Conservation (phyloP, 1,284 basidiomycete genomes). For the Fomitiporia mediterranea region DNA sequence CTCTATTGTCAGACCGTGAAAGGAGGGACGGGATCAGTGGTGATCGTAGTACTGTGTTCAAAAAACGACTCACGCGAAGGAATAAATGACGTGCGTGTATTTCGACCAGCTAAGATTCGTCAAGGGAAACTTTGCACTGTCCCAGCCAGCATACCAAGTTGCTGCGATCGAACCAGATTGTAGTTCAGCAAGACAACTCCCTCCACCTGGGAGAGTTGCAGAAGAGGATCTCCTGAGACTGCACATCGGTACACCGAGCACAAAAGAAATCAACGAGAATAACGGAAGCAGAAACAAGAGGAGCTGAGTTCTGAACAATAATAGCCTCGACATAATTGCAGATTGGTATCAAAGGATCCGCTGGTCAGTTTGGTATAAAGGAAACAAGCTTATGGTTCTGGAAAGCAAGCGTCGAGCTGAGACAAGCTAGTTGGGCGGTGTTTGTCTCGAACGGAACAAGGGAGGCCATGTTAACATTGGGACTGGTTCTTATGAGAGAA, state of each 20-base stretch:
- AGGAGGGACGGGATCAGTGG: neutral
- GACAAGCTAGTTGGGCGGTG: too few relatives aligned
- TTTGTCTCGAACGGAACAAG: too few relatives aligned
- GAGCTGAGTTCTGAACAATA: neutral
- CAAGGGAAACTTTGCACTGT: conserved; percentile 42
- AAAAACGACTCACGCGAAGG: conserved; percentile 56
- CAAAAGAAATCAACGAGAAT: neutral
- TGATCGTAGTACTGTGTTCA: too few relatives aligned
- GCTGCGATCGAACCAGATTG: conserved; percentile 35
- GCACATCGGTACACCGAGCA: neutral
- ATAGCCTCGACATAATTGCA: neutral
- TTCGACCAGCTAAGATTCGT: conserved; percentile 51
- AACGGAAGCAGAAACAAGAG: neutral
- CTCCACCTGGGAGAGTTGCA: neutral
- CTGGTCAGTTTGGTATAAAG: too few relatives aligned
- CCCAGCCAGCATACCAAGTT: conserved; percentile 66
- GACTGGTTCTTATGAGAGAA: neutral
- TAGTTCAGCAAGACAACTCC: neutral
- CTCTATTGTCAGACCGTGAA: neutral
- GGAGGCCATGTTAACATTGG: too few relatives aligned
- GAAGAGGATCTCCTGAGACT: neutral
- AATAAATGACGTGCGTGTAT: conserved; percentile 61
- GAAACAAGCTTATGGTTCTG: too few relatives aligned
- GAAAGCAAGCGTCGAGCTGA: too few relatives aligned
- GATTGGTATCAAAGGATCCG: too few relatives aligned